phyloP scores from a whole-genome alignment of 2,329 filamentous ascomycete species.

The Xylaria sp. region DNA sequence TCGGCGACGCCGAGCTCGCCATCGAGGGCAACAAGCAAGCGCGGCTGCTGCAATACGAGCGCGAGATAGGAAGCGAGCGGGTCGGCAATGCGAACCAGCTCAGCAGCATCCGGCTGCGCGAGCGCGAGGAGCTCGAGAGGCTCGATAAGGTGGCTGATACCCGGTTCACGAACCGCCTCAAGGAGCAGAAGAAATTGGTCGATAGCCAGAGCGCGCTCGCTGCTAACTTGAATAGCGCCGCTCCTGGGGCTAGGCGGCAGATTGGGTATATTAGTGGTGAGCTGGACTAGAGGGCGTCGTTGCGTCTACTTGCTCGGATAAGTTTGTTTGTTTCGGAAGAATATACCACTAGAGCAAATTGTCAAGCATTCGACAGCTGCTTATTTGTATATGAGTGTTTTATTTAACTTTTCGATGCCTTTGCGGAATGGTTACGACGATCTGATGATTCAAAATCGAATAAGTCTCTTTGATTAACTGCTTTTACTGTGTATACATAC shows the following conservation, averaged over 20 bases:
- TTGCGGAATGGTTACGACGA: neutral
- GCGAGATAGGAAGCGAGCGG: conserved; percentile 56
- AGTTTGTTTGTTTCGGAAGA: neutral
- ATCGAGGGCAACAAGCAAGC: conserved; percentile 57
- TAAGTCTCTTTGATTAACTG: neutral
- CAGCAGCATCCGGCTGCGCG: conserved; percentile 59
- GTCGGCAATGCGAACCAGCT: conserved; percentile 61
- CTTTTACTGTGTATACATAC: neutral
- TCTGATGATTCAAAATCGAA: neutral
- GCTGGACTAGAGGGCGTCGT: neutral
- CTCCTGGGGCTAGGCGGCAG: conserved; percentile 56
- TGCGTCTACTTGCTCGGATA: neutral
- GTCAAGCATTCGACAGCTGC: too few relatives aligned
- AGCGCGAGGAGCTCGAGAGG: conserved; percentile 62
- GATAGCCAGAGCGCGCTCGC: conserved; percentile 56
- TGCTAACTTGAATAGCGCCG: conserved; percentile 48
- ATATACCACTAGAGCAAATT: too few relatives aligned
- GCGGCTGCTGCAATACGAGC: conserved; percentile 61
- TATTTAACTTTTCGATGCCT: neutral
- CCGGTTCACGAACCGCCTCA: conserved; percentile 57
- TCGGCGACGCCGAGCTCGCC: conserved; percentile 60
- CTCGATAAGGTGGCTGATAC: conserved; percentile 59
- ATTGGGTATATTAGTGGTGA: conserved; percentile 65
- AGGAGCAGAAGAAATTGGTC: conserved; percentile 63
- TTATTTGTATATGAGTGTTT: too few relatives aligned